Base-by-base conservation (phyloP, 495 filamentous ascomycete genomes). In the Xylaria cubensis region DNA sequence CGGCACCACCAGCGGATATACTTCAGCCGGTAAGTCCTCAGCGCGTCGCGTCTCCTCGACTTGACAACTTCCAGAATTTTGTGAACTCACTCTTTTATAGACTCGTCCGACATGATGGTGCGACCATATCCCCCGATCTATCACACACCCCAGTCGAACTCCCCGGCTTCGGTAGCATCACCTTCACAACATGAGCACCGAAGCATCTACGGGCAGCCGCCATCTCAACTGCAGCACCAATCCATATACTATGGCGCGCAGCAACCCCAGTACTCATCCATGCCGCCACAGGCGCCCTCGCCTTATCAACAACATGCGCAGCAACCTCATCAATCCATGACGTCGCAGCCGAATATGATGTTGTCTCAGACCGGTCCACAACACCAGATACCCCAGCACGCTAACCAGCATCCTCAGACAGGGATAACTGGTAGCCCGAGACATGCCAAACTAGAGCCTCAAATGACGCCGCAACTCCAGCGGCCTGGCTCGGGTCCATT, bases 91-190 rank as follows among this genome's bases (percentile, higher is more conserved):
- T 67, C 66, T 70, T 67, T 29, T 42, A 67, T 78, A 97, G 93
- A 94, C 79, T 92, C 89, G 63, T 88, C 92, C 82, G 95, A 98
- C 73, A 91, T 95, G 84, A 98, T 98, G 96, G 95, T 97, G 90
- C 92, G 90, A 79, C 87, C 90, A 68, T 98, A 95, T 73, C 95
- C 95, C 32, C 93, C 95, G 36, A 97, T 97, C 72, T 97, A 99
- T 77, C 94, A 97, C 78, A 97, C 95, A 3, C 94, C 95, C 19
- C 94, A 97, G 84, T 97, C 94, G 34, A 97, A 94, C 81, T 97
- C 96, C 29, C 96, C 96, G 46, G 93, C 93, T n/a, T 97, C 96
- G 69, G 94, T 98, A 72, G 92, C 95, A 67, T 98, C 96, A 21
- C 91, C 93, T 6, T 94, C 95, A 61, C 87, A 88, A 29, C 94